Conservation (phyloP, 2,329 filamentous ascomycete genomes). For the Colletotrichum tropicale region DNA sequence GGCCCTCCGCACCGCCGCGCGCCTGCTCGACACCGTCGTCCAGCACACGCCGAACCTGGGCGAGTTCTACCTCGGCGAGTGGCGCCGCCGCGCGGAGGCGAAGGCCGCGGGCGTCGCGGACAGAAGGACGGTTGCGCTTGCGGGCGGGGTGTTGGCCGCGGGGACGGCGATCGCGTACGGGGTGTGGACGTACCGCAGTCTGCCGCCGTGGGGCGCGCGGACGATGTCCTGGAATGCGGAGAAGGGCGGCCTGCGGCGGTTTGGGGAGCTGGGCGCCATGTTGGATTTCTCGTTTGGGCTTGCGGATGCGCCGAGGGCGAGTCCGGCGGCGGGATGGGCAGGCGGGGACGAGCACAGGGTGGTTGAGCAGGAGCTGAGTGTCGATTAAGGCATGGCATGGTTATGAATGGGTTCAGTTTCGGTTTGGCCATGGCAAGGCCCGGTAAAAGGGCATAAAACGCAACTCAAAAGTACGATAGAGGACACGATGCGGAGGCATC, state of each 20-base stretch:
- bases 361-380: constrained; percentile 17
- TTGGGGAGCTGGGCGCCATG: constrained; percentile 53
- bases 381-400: background rate
- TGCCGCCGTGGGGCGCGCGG: constrained; percentile 50
- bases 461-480: background rate
- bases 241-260: constrained; percentile 40
- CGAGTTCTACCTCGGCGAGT: constrained; percentile 37
- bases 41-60: constrained; percentile 39
- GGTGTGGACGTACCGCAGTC: constrained; percentile 40
- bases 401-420: background rate
- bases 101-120: constrained; percentile 29
- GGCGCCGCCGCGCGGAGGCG: constrained; percentile 39
- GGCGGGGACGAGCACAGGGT: constrained; percentile 1
- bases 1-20: constrained; percentile 26
- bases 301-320: background rate
- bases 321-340: constrained; percentile 1
- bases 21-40: constrained; percentile 38
- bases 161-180: constrained; percentile 44
- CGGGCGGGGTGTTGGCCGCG: constrained; percentile 36
- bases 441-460: background rate
- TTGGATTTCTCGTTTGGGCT: constrained; percentile 31
- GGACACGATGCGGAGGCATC: background rate
- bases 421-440: background rate
- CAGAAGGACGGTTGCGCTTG: constrained; percentile 33
- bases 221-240: constrained; percentile 46